Evolutionary conservation across 164 flowering plant genomes (phyloP).

Genomic region (grape (Vitis vinifera)): ASM3070453v1 NC_081816.1:9940001-9940500

Average conservation of each 20-base stretch:
- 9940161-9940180: constrained; percentile 32
- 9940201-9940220: not conserved
- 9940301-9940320: constrained; percentile 73
- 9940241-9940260: not conserved
- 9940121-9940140: constrained; percentile 74
- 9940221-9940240: constrained; percentile 12
- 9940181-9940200: too few relatives aligned
- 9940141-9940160: constrained; percentile 70
- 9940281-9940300: constrained; percentile 48
- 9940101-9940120: constrained; percentile 70
- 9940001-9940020: too few relatives aligned
- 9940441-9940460: constrained; percentile 26
- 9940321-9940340: constrained; percentile 69
- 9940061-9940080: constrained; percentile 76
- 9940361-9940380: constrained; percentile 49
- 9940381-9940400: not conserved
- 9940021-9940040: too few relatives aligned
- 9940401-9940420: constrained; percentile 3
- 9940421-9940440: not conserved
- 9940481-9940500: constrained; percentile 69
- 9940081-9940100: constrained; percentile 45
- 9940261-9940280: not conserved
- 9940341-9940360: constrained; percentile 75
- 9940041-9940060: constrained; percentile 36
- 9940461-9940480: constrained; percentile 65